Conservation (phyloP, 1,139 yeast species). For the Debaryomycetaceae sp. region DNA sequence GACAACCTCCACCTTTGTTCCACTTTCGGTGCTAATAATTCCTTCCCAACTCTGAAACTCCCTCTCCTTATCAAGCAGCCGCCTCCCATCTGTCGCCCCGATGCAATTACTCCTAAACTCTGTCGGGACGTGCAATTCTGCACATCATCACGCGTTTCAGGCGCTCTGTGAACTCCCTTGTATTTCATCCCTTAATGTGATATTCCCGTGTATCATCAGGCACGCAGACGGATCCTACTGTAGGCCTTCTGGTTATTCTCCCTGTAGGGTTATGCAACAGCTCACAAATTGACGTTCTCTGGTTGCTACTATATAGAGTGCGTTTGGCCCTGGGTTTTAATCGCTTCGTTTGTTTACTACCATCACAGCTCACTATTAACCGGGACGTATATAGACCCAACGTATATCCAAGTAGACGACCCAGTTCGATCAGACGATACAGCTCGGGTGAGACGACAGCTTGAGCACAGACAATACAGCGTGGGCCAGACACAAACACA, state of each 20-base stretch:
- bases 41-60: background rate
- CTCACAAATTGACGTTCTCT: too few species aligned
- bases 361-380: too few species aligned
- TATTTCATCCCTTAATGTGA: background rate
- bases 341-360: too few species aligned
- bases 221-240: background rate
- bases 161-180: background rate
- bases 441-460: too few species aligned
- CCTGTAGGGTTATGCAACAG: too few species aligned
- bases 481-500: too few species aligned
- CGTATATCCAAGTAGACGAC: too few species aligned
- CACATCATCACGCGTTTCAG: background rate
- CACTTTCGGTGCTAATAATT: background rate
- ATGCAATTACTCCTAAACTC: background rate
- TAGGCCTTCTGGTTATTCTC: background rate
- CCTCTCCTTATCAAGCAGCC: background rate
- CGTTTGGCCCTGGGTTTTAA: too few species aligned
- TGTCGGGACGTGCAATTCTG: background rate
- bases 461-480: too few species aligned
- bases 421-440: too few species aligned
- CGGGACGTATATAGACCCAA: too few species aligned
- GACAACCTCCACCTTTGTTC: background rate
- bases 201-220: background rate
- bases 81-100: background rate
- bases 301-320: too few species aligned